phyloP scores from a whole-genome alignment of 331 rosid genomes.

The Cydonia oblonga region DNA sequence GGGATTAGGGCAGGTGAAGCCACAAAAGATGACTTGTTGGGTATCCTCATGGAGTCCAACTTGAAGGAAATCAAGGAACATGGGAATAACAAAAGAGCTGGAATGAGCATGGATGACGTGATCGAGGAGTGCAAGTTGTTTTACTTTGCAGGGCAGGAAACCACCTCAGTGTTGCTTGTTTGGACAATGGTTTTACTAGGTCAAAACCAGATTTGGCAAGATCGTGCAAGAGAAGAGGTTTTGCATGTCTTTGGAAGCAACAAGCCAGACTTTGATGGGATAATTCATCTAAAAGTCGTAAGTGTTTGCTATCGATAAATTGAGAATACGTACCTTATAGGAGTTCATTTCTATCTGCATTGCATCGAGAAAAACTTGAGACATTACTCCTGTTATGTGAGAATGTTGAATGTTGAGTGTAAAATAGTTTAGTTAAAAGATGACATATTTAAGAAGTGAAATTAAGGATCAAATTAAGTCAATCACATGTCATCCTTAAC shows the following conservation, averaged over 20 bases:
- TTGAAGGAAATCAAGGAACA: constrained; percentile 15
- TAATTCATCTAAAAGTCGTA: constrained; percentile 44
- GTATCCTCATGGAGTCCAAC: constrained; percentile 24
- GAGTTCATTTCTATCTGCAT: too few species aligned
- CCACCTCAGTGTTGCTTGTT: constrained; percentile 2
- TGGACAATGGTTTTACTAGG: constrained; percentile 13
- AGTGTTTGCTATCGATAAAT: constrained; percentile 1
- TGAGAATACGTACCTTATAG: too few species aligned
- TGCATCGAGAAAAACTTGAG: not conserved
- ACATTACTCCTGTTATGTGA: not conserved
- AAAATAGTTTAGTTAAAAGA: too few species aligned
- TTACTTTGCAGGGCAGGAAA: constrained; percentile 14
- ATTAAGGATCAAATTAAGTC: too few species aligned
- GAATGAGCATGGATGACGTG: not conserved
- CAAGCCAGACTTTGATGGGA: constrained; percentile 37
- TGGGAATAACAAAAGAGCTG: constrained; percentile 7
- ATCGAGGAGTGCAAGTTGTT: not conserved
- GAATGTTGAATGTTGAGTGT: not conserved
- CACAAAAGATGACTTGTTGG: constrained; percentile 6
- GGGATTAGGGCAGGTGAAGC: constrained; percentile 12
- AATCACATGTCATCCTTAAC: too few species aligned
- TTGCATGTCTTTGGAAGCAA: constrained; percentile 26
- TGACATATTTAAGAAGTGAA: too few species aligned
- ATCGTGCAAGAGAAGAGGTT: constrained; percentile 16
- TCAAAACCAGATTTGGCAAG: not conserved